Evolutionary conservation across 2,329 filamentous ascomycete genomes (phyloP).

Genomic region (Xylaria sp.): DNA sequence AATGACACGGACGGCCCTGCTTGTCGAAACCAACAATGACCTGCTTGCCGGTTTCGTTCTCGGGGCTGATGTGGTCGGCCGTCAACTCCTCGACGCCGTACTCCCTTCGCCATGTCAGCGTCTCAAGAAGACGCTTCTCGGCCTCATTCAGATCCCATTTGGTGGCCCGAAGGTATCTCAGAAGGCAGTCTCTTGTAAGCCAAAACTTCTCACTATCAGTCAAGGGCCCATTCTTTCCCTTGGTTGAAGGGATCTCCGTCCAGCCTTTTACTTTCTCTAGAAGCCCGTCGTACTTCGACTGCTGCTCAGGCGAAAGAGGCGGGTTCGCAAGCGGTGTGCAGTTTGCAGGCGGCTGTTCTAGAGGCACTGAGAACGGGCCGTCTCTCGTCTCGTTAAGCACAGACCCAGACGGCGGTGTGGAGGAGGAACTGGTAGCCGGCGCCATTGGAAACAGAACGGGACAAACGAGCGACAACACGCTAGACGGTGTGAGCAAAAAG

Average conservation of each 20-base stretch:
- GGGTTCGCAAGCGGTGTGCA: conserved; percentile 53
- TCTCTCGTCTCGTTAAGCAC: conserved; percentile 24
- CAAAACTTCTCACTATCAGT: conserved; percentile 79
- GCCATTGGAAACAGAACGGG: conserved; percentile 10
- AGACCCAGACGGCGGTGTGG: conserved; percentile 12
- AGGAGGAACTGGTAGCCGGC: conserved; percentile 1
- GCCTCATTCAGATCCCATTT: conserved; percentile 80
- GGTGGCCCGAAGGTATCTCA: conserved; percentile 87
- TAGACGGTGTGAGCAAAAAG: not conserved
- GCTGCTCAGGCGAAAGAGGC: conserved; percentile 68
- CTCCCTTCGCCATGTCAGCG: conserved; percentile 82
- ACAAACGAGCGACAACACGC: not conserved
- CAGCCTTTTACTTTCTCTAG: conserved; percentile 66
- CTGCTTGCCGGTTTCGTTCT: conserved; percentile 97
- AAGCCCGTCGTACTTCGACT: conserved; percentile 74
- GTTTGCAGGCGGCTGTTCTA: conserved; percentile 51
- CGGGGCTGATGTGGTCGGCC: conserved; percentile 80
- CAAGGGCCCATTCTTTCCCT: conserved; percentile 58
- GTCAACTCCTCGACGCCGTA: conserved; percentile 78
- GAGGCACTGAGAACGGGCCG: conserved; percentile 45
- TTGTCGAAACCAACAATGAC: conserved; percentile 84
- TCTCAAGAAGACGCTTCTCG: conserved; percentile 71
- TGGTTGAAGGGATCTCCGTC: conserved; percentile 57
- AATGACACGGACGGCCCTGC: conserved; percentile 78
- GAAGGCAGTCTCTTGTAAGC: conserved; percentile 84